phyloP scores from a whole-genome alignment of 108 stramenopile genomes.

The Fistulifera solaris region DNA sequence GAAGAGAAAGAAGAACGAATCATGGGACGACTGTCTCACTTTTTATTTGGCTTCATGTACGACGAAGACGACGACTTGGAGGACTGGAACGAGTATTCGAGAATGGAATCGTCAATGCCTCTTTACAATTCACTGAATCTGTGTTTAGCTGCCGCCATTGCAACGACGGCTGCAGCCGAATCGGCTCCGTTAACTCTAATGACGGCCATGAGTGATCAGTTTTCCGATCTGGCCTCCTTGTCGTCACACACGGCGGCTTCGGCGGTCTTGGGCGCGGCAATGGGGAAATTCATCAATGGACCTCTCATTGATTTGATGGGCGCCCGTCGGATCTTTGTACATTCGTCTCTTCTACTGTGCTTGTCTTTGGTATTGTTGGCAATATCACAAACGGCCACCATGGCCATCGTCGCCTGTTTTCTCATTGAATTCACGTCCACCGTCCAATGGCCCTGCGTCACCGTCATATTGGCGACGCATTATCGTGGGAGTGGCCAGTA shows the following conservation, averaged over 20 bases:
- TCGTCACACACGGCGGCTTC: conserved; percentile 48
- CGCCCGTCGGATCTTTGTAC: conserved; percentile 42
- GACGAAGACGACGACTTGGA: conserved; percentile 20
- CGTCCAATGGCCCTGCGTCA: conserved; percentile 62
- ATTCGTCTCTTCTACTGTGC: conserved; percentile 36
- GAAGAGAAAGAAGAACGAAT: neutral
- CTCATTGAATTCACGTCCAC: conserved; percentile 61
- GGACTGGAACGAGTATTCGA: conserved; percentile 3
- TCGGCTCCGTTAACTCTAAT: conserved; percentile 49
- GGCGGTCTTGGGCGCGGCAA: conserved; percentile 56
- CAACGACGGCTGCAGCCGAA: conserved; percentile 49
- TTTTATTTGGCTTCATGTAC: conserved; percentile 49
- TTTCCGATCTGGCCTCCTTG: conserved; percentile 28
- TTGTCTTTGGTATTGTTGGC: conserved; percentile 41
- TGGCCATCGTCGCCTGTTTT: conserved; percentile 49
- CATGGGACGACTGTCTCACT: neutral
- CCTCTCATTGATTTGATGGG: conserved; percentile 59
- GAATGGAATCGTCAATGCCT: neutral
- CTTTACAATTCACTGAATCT: conserved; percentile 58
- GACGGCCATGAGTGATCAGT: conserved; percentile 44
- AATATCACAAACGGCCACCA: conserved; percentile 20
- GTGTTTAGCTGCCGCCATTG: conserved; percentile 39
- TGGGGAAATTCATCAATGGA: conserved; percentile 73
- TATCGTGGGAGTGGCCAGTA: conserved; percentile 34
- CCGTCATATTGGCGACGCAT: conserved; percentile 68